A percentile compares a stretch with the other conserved stretches of the same genome.
Evolutionary conservation across 805 yeast genomes (phyloP).

Genomic region (Saccharomyces paradoxus): DNA sequence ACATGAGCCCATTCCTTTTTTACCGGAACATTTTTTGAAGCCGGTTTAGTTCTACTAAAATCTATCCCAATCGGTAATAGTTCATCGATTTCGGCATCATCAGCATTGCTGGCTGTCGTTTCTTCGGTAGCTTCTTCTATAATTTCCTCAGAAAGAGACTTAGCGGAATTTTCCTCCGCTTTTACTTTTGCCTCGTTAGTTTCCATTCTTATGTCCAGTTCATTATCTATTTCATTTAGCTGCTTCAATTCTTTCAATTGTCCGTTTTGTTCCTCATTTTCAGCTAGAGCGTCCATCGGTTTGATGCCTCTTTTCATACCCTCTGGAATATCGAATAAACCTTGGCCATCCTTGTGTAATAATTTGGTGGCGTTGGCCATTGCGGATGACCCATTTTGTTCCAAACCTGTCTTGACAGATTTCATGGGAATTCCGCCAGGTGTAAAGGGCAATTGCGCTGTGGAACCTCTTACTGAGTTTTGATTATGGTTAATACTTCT

Average conservation of each 20-base stretch:
- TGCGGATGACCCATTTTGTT: conserved; percentile 18
- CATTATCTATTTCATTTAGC: conserved; percentile 29
- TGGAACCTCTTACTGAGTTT: conserved; percentile 59
- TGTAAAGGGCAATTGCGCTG: conserved; percentile 75
- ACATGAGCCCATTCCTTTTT: conserved; percentile 88
- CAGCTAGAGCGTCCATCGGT: conserved; percentile 10
- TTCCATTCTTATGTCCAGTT: conserved; percentile 31
- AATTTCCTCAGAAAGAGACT: conserved; percentile 3
- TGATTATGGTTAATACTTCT: conserved; percentile 56
- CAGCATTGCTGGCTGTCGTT: conserved; percentile 2
- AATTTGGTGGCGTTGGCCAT: conserved; percentile 22
- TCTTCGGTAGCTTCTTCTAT: conserved; percentile 7
- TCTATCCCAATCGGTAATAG: conserved; percentile 44
- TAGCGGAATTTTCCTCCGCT: conserved; percentile 12
- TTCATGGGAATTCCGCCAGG: conserved; percentile 72
- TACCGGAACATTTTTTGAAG: conserved; percentile 13
- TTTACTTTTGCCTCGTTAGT: conserved; percentile 32
- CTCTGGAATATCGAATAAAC: conserved; percentile 75
- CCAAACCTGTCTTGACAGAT: conserved; percentile 14
- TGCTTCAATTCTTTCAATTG: conserved; percentile 17
- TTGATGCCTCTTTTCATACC: conserved; percentile 71
- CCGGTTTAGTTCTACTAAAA: conserved; percentile 34
- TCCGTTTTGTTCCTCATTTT: conserved; percentile 12
- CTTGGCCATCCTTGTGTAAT: conserved; percentile 61
- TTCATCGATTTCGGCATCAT: conserved; percentile 34